A percentile compares a stretch with the other conserved stretches of the same genome.
These are phyloP conservation scores for Mycena citricolor DNA, from an alignment of 1,284 basidiomycete genomes.

Conservation along the genomic window DNA sequence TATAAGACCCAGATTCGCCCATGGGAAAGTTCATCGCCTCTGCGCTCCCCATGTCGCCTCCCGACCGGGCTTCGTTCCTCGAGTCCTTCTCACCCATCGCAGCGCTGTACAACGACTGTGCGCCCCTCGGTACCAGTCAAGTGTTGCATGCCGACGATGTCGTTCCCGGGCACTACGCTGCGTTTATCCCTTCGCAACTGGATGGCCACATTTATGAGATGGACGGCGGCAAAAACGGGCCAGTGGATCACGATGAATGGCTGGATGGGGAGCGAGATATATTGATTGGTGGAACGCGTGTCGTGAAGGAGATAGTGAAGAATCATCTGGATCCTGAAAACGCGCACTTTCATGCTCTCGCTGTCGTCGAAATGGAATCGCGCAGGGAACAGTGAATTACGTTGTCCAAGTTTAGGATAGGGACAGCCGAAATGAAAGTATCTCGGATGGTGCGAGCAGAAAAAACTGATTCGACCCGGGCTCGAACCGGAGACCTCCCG, in stretches of 20 bases:
- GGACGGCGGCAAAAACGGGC: conserved; percentile 36
- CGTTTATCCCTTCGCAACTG: conserved; percentile 32
- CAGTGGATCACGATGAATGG: conserved; percentile 30
- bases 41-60: conserved; percentile 28
- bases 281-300: no score
- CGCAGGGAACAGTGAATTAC: no score
- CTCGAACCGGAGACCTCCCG: no score
- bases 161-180: conserved; percentile 34
- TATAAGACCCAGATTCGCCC: conserved; percentile 29
- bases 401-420: no score
- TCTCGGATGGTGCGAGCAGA: no score
- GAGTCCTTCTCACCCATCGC: conserved; percentile 34
- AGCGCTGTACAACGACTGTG: conserved; percentile 31
- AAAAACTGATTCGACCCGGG: no score
- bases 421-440: no score
- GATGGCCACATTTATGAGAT: conserved; percentile 34
- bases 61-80: conserved; percentile 31
- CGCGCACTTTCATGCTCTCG: no score
- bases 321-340: no score
- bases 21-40: conserved; percentile 29
- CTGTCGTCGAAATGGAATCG: no score
- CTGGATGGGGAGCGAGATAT: no score
- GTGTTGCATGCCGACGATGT: conserved; percentile 30
- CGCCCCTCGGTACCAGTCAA: conserved; percentile 27
- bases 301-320: no score